Base-by-base conservation (phyloP, 2,329 filamentous ascomycete species). In the Juglanconis sp. region DNA sequence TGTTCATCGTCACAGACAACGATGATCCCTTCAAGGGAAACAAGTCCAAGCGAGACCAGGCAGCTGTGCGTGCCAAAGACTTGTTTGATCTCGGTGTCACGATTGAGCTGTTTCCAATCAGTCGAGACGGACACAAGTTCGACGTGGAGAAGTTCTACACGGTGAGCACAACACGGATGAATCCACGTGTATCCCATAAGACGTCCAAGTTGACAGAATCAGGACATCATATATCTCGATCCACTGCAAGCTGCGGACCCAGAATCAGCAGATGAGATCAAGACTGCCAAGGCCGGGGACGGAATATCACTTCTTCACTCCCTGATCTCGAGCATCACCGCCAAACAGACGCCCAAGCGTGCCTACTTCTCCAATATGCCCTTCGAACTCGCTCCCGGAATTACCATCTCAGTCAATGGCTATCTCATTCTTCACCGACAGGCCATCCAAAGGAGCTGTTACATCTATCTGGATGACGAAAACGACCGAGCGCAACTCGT, bases 1-100 rank as follows among this genome's bases (percentile, higher is more conserved):
- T 99, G n/a, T 99, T 99, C 75, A 86, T 99, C 64, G 91, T 99
- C 59, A 98, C 95, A 0, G 92, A 98, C 72, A 91, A 96, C 65
- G 95, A 98, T 71, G 83, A 92, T 65, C 95, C 95, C 4, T 91
- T 96, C 71, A 77, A 79, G 0, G 80, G 83, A 17, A 87, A 91
- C 71, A 95, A 93, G 74, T 79, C 83, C 7, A 80, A 88, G 35
- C 87, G 88, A 56, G 89, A 89, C 13, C 86, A 89, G 40, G 91
- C 95, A 4, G 88, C 91, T 6, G 91, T 95, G 5, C 86, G 93
- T 56, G 95, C 95, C 34, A 96, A 96, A 71, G 95, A 99, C 76
- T 74, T 99, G 30, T 98, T 97, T 71, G 95, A 99, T 70, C 79
- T 98, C 34, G 92, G 93, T 4, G 92, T 97, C 35, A 86, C 85